Conservation (phyloP, 2,329 filamentous ascomycete genomes). For the Whalleya microplaca region DNA sequence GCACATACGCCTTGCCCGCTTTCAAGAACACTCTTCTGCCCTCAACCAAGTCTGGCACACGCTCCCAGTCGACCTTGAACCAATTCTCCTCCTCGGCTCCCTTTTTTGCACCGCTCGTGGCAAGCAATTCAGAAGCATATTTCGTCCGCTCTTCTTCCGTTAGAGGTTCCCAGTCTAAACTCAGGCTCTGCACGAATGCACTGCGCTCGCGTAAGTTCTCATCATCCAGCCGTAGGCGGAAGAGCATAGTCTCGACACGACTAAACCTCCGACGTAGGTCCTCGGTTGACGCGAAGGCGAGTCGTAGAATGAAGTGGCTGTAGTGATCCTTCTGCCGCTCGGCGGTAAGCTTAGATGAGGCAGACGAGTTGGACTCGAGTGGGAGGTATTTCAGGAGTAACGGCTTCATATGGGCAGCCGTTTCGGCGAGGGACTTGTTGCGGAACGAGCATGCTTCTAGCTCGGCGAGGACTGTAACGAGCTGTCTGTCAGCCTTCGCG, state of each 20-base stretch:
- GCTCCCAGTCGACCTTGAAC: conserved; percentile 97
- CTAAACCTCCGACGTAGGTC: conserved; percentile 86
- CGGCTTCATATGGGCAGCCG: conserved; percentile 79
- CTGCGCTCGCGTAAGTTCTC: conserved; percentile 75
- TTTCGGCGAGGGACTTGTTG: conserved; percentile 84
- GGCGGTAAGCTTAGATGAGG: conserved; percentile 56
- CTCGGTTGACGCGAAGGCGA: conserved; percentile 90
- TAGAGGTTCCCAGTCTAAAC: conserved; percentile 84
- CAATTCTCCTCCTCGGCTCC: conserved; percentile 77
- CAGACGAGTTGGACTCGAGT: conserved; percentile 35
- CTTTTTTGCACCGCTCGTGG: conserved; percentile 46
- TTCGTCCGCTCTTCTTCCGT: conserved; percentile 75
- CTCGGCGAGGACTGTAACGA: conserved; percentile 72
- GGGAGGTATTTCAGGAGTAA: conserved; percentile 72
- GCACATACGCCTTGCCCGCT: conserved; percentile 88
- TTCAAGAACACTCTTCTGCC: conserved; percentile 74
- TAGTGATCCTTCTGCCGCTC: conserved; percentile 97
- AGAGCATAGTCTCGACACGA: conserved; percentile 86
- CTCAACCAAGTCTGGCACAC: conserved; percentile 89
- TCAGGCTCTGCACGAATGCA: conserved; percentile 75
- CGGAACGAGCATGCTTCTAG: conserved; percentile 95
- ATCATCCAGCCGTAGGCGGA: conserved; percentile 78
- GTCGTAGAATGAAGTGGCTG: conserved; percentile 92
- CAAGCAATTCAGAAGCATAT: conserved; percentile 64
- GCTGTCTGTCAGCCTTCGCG: conserved; percentile 25